Percentiles rank a stretch among this genome's conserved stretches.
These are phyloP conservation scores for Phytopythium litorale DNA, from an alignment of 352 stramenopile species.

Conservation along the genomic window DNA sequence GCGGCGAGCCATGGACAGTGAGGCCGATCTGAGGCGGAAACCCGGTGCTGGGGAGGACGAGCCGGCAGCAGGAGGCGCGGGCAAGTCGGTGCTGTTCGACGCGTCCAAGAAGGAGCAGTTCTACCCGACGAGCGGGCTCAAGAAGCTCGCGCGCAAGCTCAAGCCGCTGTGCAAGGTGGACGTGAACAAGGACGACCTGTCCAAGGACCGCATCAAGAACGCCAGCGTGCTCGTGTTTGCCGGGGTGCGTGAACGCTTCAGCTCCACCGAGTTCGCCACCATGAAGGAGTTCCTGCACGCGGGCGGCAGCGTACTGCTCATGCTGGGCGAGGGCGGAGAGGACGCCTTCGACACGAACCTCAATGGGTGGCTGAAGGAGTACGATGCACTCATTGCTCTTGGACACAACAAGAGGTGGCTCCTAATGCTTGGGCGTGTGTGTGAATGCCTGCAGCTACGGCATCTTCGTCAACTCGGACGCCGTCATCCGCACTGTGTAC, in stretches of 20 bases:
- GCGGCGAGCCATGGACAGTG: slow-evolving; percentile 17
- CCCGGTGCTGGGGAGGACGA: slow-evolving; percentile 9
- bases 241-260: slow-evolving; percentile 87
- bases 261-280: slow-evolving; percentile 77
- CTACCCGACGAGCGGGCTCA: slow-evolving; percentile 89
- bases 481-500: slow-evolving; percentile 91
- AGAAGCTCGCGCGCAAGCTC: slow-evolving; percentile 92
- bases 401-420: too few species aligned
- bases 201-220: slow-evolving; percentile 83
- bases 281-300: slow-evolving; percentile 88
- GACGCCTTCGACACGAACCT: slow-evolving; percentile 90
- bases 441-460: slow-evolving; percentile 46
- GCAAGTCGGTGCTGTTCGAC: slow-evolving; percentile 85
- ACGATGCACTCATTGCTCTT: background rate
- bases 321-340: slow-evolving; percentile 91
- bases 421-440: background rate
- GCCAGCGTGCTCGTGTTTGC: slow-evolving; percentile 89
- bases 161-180: slow-evolving; percentile 88
- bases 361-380: slow-evolving; percentile 94
- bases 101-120: slow-evolving; percentile 93
- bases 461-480: slow-evolving; percentile 87
- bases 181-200: slow-evolving; percentile 94
- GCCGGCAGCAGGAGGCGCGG: background rate
- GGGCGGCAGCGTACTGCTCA: slow-evolving; percentile 90
- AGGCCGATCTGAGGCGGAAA: background rate